Base-by-base conservation (phyloP, 495 filamentous ascomycete genomes). In the Clavariopsis aquatica region DNA sequence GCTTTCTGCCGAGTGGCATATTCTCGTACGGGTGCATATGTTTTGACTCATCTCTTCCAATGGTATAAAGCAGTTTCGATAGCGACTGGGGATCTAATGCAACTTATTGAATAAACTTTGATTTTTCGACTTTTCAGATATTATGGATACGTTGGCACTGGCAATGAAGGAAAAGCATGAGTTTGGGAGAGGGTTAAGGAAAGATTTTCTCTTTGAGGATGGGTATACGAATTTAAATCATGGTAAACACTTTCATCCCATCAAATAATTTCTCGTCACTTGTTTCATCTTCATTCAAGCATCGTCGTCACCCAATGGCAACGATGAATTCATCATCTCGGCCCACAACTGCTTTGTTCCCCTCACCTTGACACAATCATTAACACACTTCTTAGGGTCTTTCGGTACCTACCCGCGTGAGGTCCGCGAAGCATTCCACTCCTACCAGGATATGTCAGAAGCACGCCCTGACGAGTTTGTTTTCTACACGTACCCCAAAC, bases 221-320 rank as follows among this genome's bases (percentile, higher is more conserved):
- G 73, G 77, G 2, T 92, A 83, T 71, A 82, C 80, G 24, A 91
- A 92, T 66, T 77, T 96, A 65, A 96, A 96, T 76, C 89, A 96
- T 66, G 93, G 91, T 92, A 74, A 59, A 73, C 7, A 45, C 9
- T 45, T 31, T n/a, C 15, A 1, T 36, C 26, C 20, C 15, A 24
- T 7, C 51, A 47, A 8, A 55, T n/a, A 12, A 28, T 26, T 34
- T 28, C 8, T 20, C 34, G 9, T 38, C n/a, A n/a, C n/a, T n/a
- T n/a, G n/a, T n/a, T n/a, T n/a, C n/a, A n/a, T 10, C 23, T 43
- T 26, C 34, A 2, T 24, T 46, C 38, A 43, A 43, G 6, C n/a
- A 8, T 52, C 26, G 9, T 3, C 5, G n/a, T 24, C 8, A 52
- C 20, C 10, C 9, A 7, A 52, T 24, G 12, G 2, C 4, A 24